phyloP scores from a whole-genome alignment of 2,329 filamentous ascomycete species.

The Clonostachys byssicola region DNA sequence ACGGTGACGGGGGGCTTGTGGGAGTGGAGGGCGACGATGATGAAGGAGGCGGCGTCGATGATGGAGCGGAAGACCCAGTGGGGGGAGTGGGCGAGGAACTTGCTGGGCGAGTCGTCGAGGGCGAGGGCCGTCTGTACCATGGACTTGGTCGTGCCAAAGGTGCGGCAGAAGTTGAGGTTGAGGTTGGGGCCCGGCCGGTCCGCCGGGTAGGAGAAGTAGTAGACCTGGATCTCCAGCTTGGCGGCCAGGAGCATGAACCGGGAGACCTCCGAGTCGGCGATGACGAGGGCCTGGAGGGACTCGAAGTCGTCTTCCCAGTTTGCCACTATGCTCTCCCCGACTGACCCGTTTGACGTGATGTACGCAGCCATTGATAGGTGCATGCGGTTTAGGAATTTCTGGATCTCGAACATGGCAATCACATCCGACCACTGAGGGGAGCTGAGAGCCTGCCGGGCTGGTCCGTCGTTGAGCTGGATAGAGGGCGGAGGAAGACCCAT shows the following conservation, averaged over 20 bases:
- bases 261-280: constrained; percentile 41
- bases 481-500: constrained; percentile 43
- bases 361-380: constrained; percentile 41
- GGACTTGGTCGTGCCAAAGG: constrained; percentile 26
- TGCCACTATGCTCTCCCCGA: constrained; percentile 39
- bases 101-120: constrained; percentile 28
- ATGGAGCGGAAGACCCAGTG: constrained; percentile 44
- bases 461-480: constrained; percentile 42
- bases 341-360: constrained; percentile 38
- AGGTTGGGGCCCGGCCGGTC: constrained; percentile 15
- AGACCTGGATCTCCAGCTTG: constrained; percentile 47
- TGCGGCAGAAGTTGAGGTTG: constrained; percentile 3
- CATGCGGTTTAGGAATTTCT: constrained; percentile 45
- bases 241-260: constrained; percentile 43
- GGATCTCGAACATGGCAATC: constrained; percentile 36
- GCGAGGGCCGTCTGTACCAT: constrained; percentile 35
- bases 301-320: constrained; percentile 49
- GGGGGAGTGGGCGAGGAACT: constrained; percentile 40
- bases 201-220: constrained; percentile 33
- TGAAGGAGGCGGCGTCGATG: constrained; percentile 37
- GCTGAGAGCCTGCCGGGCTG: constrained; percentile 32
- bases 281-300: constrained; percentile 38
- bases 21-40: constrained; percentile 35
- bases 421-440: constrained; percentile 37
- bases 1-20: constrained; percentile 24